Conservation (phyloP, 2,329 filamentous ascomycete species). For the Ilyonectria mors-panacis region DNA sequence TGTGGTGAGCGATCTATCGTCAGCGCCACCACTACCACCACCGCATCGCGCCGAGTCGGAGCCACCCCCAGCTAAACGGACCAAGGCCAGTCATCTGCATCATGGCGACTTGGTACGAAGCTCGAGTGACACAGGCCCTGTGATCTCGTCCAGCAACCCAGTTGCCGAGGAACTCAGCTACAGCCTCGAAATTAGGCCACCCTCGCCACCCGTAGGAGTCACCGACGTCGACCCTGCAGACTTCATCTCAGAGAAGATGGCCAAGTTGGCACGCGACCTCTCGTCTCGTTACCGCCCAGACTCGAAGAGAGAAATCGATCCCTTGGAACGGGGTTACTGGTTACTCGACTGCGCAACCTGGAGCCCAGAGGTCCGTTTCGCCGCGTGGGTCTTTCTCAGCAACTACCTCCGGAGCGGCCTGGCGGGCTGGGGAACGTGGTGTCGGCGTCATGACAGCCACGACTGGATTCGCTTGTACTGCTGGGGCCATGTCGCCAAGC, state of each 20-base stretch:
- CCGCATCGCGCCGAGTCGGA: slow-evolving; percentile 50
- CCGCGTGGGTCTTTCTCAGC: slow-evolving; percentile 74
- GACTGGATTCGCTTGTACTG: slow-evolving; percentile 77
- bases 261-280: slow-evolving; percentile 64
- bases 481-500: slow-evolving; percentile 81
- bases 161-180: slow-evolving; percentile 43
- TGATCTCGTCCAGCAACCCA: slow-evolving; percentile 29
- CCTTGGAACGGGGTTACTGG: slow-evolving; percentile 86
- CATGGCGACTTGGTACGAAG: slow-evolving; percentile 46
- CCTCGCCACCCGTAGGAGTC: slow-evolving; percentile 66
- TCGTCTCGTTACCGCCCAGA: slow-evolving; percentile 67
- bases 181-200: slow-evolving; percentile 67
- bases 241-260: slow-evolving; percentile 72
- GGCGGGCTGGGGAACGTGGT: slow-evolving; percentile 79
- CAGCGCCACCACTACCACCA: slow-evolving; percentile 32
- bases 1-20: slow-evolving; percentile 34
- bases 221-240: slow-evolving; percentile 61
- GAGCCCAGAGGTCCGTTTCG: slow-evolving; percentile 62
- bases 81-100: slow-evolving; percentile 34
- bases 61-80: slow-evolving; percentile 50
- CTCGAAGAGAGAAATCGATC: slow-evolving; percentile 52
- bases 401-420: slow-evolving; percentile 71
- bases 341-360: slow-evolving; percentile 71
- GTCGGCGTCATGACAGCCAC: slow-evolving; percentile 58
- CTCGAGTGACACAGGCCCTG: slow-evolving; percentile 50